Evolutionary conservation across 208 protist species (phyloP).

Genomic region (Acanthamoeba triangularis): DNA sequence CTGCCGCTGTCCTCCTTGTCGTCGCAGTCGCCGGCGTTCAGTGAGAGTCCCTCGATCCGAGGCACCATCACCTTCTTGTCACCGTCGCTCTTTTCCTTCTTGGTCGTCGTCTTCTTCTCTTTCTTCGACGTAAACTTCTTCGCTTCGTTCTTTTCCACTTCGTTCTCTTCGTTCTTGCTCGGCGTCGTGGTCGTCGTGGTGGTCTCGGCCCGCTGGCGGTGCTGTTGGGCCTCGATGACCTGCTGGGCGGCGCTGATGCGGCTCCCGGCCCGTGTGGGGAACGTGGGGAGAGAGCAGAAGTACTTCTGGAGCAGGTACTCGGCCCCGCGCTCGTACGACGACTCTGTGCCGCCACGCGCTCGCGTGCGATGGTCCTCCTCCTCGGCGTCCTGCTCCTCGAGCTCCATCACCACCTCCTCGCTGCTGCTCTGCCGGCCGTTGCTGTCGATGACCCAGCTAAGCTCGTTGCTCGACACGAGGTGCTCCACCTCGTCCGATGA

Average conservation of each 20-base stretch:
- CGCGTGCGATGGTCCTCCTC: slow-evolving; percentile 11
- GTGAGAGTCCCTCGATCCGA: not conserved
- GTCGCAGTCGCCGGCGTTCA: not conserved
- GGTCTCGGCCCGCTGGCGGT: not conserved
- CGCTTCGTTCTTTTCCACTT: not conserved
- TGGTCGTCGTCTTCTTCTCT: not conserved
- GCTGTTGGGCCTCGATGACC: not conserved
- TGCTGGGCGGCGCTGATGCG: slow-evolving; percentile 10
- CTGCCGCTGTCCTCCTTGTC: not conserved
- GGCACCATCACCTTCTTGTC: not conserved
- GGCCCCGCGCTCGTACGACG: not conserved
- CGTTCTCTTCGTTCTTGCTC: not conserved
- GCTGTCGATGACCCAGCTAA: slow-evolving; percentile 33
- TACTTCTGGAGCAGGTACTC: slow-evolving; percentile 49
- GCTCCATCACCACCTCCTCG: slow-evolving; percentile 13
- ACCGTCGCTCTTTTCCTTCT: not conserved
- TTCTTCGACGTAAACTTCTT: not conserved
- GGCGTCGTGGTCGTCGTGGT: no score
- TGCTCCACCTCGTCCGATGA: not conserved
- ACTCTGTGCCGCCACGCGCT: not conserved
- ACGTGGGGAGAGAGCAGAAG: not conserved
- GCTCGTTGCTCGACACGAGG: slow-evolving; percentile 18
- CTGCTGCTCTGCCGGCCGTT: not conserved
- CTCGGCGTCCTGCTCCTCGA: slow-evolving; percentile 36
- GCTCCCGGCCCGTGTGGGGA: slow-evolving; percentile 10